phyloP scores from a whole-genome alignment of 345 rosid genomes.

The Brassica cretica region DNA sequence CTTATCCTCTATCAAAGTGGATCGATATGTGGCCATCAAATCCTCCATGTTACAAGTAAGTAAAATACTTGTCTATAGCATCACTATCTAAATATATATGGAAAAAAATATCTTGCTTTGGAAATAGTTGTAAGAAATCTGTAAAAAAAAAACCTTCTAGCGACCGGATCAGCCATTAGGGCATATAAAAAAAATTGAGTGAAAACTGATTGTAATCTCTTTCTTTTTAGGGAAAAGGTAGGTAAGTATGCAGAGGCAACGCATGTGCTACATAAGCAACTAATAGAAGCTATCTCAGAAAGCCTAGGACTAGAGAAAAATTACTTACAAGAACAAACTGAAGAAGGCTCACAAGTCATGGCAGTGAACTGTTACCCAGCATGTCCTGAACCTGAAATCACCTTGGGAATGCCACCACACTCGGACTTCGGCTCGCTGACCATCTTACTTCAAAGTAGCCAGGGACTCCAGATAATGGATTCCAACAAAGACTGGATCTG shows the following conservation, averaged over 20 bases:
- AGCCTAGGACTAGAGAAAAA: constrained; percentile 47
- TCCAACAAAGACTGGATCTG: constrained; percentile 45
- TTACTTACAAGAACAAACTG: constrained; percentile 48
- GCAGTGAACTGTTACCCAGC: constrained; percentile 59
- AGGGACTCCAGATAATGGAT: constrained; percentile 56
- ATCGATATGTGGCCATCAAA: constrained; percentile 61
- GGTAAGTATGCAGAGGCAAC: constrained; percentile 52
- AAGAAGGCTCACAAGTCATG: constrained; percentile 58
- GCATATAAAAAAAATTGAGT: not conserved
- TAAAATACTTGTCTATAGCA: not conserved
- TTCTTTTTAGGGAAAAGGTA: constrained; percentile 50
- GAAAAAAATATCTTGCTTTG: not conserved
- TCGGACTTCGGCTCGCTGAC: constrained; percentile 60
- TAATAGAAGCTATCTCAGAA: constrained; percentile 48
- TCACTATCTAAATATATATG: constrained; percentile 1
- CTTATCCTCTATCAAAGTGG: constrained; percentile 63
- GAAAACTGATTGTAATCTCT: not conserved
- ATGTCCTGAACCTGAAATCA: constrained; percentile 58
- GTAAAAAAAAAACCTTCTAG: no score
- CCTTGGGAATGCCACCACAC: constrained; percentile 63
- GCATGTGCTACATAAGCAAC: constrained; percentile 46
- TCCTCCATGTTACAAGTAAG: constrained; percentile 64
- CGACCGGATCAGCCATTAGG: not conserved
- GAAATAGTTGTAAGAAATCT: not conserved
- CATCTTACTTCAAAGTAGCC: constrained; percentile 53